phyloP scores from a whole-genome alignment of 208 protist species.

The Crithidia expoeki region DNA sequence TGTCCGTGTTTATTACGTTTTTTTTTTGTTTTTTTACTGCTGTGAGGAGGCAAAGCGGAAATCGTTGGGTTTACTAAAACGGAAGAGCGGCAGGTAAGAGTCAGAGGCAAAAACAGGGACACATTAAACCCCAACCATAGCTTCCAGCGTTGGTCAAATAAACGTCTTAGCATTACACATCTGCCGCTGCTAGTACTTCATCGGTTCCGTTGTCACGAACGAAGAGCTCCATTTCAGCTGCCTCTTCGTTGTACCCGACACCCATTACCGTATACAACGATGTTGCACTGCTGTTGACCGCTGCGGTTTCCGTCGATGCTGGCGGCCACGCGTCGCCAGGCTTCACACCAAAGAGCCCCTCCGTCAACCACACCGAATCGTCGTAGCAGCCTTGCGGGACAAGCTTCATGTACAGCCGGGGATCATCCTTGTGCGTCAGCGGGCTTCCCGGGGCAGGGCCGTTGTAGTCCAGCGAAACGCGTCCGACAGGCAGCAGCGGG shows the following conservation, averaged over 20 bases:
- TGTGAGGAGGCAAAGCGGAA: not conserved
- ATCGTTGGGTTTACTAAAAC: too few relatives aligned
- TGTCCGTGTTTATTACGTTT: too few relatives aligned
- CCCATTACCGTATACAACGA: slow-evolving; percentile 47
- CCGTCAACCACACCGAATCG: slow-evolving; percentile 69
- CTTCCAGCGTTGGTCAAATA: too few relatives aligned
- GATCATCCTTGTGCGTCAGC: slow-evolving; percentile 54
- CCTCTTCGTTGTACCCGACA: slow-evolving; percentile 54
- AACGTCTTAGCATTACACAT: slow-evolving; percentile 37
- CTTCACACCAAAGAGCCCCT: slow-evolving; percentile 73
- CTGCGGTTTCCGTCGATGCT: not conserved
- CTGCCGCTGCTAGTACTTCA: slow-evolving; percentile 35
- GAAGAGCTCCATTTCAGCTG: slow-evolving; percentile 69
- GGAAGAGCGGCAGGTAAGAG: not conserved
- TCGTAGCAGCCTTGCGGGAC: slow-evolving; percentile 37
- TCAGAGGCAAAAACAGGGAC: not conserved
- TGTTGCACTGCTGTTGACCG: not conserved
- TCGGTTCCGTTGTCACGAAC: slow-evolving; percentile 43
- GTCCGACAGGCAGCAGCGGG: slow-evolving; percentile 51
- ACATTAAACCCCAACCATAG: too few relatives aligned
- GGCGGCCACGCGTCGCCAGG: slow-evolving; percentile 44
- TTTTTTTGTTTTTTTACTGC: slow-evolving; percentile 11
- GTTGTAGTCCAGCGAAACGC: slow-evolving; percentile 71
- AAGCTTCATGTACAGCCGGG: slow-evolving; percentile 70
- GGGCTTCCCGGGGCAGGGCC: slow-evolving; percentile 55